Base-by-base conservation (phyloP, 2,329 filamentous ascomycete genomes). In the Calonectria pauciramosa region DNA sequence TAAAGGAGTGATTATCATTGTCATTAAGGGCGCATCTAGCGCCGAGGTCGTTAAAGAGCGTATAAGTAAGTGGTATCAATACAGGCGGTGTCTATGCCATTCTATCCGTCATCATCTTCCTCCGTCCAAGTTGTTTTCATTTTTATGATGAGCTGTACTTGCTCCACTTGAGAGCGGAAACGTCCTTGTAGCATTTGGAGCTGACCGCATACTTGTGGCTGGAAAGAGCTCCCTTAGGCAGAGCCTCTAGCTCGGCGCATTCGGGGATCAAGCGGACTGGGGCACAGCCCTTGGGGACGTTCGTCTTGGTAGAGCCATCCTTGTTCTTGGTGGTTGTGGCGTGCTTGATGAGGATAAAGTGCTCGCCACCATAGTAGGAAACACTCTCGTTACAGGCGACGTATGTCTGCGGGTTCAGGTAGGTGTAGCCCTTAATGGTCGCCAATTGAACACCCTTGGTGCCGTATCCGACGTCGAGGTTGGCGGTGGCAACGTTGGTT, bases 301-400 rank as follows among this genome's bases (percentile, higher is more conserved):
- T 59, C 2, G 32, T 59, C 54, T 59, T 59, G 5, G 54, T 36
- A n/a, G 54, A 59, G 20, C 54, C 54, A 16, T 59, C 64, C 28
- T 75, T 71, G 51, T 79, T 71, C 51, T 80, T 79, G 6, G 77
- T 72, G 72, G 80, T 71, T 74, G 84, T 83, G 30, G 83, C 81
- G 54, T 85, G 86, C 76, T 86, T 85, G 70, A 89, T 81, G 32
- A 85, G 80, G 68, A 85, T 81, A 51, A 86, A 85, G 54, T 85
- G 79, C 59, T 78, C 76, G 34, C 80, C 78, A 30, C 79, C 74
- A 77, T 89, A 89, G 81, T 88, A 90, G 2, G 83, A 77, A 4
- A 89, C 75, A 4, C 75, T 80, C 49, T 85, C 84, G 60, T 86
- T 82, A 79, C 89, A 90, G 16, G 86, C 88, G 16, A 87, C 80